phyloP scores from a whole-genome alignment of 78 protist genomes.

The Monocercomonoides exilis region DNA sequence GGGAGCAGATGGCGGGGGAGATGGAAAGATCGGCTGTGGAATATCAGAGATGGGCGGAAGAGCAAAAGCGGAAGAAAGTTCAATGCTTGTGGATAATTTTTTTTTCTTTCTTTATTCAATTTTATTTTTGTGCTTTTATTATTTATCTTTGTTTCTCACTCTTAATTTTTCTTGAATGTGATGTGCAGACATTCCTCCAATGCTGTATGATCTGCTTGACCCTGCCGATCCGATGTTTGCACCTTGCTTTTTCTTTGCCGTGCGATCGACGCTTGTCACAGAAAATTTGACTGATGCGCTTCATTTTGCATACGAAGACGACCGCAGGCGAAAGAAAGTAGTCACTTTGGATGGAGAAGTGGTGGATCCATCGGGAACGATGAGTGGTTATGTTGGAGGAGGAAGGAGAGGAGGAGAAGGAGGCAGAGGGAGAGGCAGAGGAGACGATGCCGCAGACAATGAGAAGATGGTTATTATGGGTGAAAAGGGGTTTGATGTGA shows the following conservation, averaged over 20 bases:
- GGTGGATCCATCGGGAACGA: conserved; percentile 90
- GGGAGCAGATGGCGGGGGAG: background rate
- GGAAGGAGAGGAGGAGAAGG: conserved; percentile 70
- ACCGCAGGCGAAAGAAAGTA: conserved; percentile 61
- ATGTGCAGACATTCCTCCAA: background rate
- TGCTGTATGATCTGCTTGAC: conserved; percentile 53
- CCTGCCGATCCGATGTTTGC: conserved; percentile 18
- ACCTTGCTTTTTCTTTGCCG: conserved; percentile 80
- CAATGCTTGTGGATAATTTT: too few relatives aligned
- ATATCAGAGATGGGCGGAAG: background rate
- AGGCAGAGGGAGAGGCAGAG: too few relatives aligned
- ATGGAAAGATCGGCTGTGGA: background rate
- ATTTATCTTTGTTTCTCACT: too few relatives aligned
- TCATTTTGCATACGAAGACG: conserved; percentile 50
- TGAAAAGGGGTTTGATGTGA: background rate
- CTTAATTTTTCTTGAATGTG: too few relatives aligned
- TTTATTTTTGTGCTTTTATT: too few relatives aligned
- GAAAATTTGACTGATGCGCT: conserved; percentile 39
- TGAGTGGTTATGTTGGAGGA: conserved; percentile 67
- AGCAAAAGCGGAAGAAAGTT: too few relatives aligned
- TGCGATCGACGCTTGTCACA: conserved; percentile 87
- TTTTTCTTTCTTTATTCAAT: too few relatives aligned
- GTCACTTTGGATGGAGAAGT: conserved; percentile 90
- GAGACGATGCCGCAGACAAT: background rate
- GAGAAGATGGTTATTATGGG: background rate